Evolutionary conservation across 495 filamentous ascomycete species (phyloP).

Genomic region (Podospora pseudoanserina): DNA sequence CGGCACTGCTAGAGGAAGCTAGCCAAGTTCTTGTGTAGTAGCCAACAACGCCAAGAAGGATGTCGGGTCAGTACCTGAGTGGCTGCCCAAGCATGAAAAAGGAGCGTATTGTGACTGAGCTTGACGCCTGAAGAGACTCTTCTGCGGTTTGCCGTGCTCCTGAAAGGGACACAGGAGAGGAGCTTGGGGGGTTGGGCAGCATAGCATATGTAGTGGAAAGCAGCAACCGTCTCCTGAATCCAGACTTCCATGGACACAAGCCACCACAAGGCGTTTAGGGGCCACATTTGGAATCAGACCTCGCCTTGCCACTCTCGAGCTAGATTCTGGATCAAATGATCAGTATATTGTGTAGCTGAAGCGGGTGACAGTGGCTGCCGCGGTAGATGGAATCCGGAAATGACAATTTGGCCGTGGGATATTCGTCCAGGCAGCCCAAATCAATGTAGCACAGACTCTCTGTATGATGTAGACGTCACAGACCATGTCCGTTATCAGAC

Average conservation of each 20-base stretch:
- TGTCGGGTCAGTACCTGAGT: background rate
- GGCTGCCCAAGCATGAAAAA: background rate
- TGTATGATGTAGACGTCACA: background rate
- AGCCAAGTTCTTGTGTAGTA: background rate
- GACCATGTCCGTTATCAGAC: background rate
- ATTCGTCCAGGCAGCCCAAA: background rate
- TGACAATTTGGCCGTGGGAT: background rate
- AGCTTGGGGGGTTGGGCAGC: background rate
- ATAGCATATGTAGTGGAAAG: background rate
- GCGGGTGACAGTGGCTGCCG: constrained; percentile 1
- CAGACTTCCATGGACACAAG: background rate
- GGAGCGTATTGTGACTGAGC: background rate
- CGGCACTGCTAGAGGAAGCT: background rate
- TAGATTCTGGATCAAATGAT: background rate
- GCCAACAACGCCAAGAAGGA: background rate
- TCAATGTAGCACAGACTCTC: background rate
- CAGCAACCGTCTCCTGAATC: background rate
- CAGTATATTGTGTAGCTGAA: constrained; percentile 1
- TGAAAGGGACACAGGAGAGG: background rate
- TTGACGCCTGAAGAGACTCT: background rate
- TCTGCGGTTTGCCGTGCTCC: background rate
- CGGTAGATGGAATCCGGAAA: background rate
- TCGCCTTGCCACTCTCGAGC: background rate
- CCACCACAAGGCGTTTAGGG: background rate
- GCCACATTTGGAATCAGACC: background rate